Evolutionary conservation across 1,139 yeast genomes (phyloP).

Genomic region (Taphrina deformans): DNA sequence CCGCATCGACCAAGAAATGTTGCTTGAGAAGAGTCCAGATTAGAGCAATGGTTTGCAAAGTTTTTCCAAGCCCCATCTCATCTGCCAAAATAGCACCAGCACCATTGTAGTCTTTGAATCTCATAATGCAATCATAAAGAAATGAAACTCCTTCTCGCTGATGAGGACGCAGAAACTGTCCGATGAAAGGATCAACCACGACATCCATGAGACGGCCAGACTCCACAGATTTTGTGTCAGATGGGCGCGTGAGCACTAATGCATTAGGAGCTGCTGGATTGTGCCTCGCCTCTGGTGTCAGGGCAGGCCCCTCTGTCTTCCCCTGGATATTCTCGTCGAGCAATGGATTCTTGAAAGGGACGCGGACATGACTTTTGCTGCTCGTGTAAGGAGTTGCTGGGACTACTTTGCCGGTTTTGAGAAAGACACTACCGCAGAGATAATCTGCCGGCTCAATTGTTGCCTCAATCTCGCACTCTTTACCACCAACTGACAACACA

Average conservation of each 20-base stretch:
- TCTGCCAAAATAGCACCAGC: conserved; percentile 86
- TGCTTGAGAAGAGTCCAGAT: conserved; percentile 81
- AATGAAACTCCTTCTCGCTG: conserved; percentile 81
- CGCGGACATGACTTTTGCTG: background rate
- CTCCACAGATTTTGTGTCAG: conserved; percentile 33
- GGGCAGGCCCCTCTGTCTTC: background rate
- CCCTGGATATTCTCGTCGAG: background rate
- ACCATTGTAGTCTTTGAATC: conserved; percentile 54
- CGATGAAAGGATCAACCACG: conserved; percentile 66
- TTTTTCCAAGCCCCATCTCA: conserved; percentile 97
- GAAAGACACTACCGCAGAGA: conserved; percentile 36
- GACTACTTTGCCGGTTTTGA: background rate
- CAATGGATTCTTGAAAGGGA: conserved; percentile 17
- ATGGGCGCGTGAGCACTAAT: conserved; percentile 52
- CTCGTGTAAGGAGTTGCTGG: background rate
- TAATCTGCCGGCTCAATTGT: conserved; percentile 44
- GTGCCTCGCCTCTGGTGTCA: conserved; percentile 47
- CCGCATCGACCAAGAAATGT: conserved; percentile 54
- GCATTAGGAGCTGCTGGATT: conserved; percentile 50
- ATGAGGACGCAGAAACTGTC: conserved; percentile 67
- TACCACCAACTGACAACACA: conserved; percentile 53
- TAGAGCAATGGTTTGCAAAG: conserved; percentile 77
- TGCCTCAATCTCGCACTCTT: conserved; percentile 59
- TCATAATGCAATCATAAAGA: conserved; percentile 79
- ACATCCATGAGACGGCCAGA: conserved; percentile 52